Conservation (phyloP, 805 yeast species). For the Pichia kluyveri region DNA sequence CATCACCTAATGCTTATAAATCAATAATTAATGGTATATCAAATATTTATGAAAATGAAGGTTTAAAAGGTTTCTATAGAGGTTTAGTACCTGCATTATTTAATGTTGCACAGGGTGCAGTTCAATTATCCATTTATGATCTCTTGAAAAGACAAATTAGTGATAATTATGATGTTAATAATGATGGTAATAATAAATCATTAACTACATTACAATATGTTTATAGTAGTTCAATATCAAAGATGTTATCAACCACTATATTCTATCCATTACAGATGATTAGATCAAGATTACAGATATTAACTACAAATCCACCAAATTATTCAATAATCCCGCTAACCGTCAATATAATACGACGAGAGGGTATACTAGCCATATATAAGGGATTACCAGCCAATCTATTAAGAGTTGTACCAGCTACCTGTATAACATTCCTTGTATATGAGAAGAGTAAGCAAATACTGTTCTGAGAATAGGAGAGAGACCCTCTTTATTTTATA, state of each 20-base stretch:
- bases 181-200: conserved; percentile 9
- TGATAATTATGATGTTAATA: conserved; percentile 1
- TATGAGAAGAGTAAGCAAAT: conserved; percentile 42
- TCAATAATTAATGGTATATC: conserved; percentile 48
- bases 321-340: conserved; percentile 25
- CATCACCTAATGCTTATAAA: conserved; percentile 42
- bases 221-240: conserved; percentile 57
- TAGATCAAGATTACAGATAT: conserved; percentile 65
- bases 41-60: conserved; percentile 42
- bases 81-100: conserved; percentile 72
- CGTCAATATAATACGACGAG: conserved; percentile 31
- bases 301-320: conserved; percentile 11
- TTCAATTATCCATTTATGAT: conserved; percentile 84
- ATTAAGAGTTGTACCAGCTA: conserved; percentile 81
- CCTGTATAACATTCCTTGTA: conserved; percentile 80
- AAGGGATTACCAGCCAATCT: conserved; percentile 76
- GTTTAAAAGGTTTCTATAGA: conserved; percentile 67
- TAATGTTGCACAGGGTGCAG: conserved; percentile 82
- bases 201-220: conserved; percentile 50
- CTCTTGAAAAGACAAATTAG: conserved; percentile 42
- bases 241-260: conserved; percentile 53
- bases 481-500: too few species aligned
- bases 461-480: not conserved
- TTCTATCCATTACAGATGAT: conserved; percentile 83
- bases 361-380: conserved; percentile 66